phyloP scores from a whole-genome alignment of 2,329 filamentous ascomycete species.

The Verticillium alfalfae region DNA sequence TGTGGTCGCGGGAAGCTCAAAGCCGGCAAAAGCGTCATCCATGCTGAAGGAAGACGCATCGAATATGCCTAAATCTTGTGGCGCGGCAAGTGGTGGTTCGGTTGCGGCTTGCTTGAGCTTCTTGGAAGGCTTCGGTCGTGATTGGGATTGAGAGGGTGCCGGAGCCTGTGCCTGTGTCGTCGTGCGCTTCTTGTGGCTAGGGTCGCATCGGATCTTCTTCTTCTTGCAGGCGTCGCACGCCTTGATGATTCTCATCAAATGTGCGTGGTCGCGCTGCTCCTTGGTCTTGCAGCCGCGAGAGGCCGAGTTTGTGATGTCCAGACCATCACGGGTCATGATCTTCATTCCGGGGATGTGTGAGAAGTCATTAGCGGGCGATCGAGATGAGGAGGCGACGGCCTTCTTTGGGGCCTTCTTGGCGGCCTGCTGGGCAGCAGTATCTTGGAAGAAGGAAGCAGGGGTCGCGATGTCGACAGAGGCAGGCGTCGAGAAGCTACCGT shows the following conservation, averaged over 20 bases:
- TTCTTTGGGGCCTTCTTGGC: slow-evolving; percentile 17
- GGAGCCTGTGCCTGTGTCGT: slow-evolving; percentile 12
- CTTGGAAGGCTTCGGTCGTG: slow-evolving; percentile 31
- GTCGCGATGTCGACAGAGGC: slow-evolving; percentile 22
- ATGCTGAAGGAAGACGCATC: slow-evolving; percentile 8
- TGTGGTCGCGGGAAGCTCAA: slow-evolving; percentile 11
- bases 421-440: slow-evolving; percentile 19
- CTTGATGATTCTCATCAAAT: slow-evolving; percentile 62
- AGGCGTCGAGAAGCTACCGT: slow-evolving; percentile 34
- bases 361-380: slow-evolving; percentile 32
- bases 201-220: slow-evolving; percentile 61
- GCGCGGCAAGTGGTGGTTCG: background rate
- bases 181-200: slow-evolving; percentile 47
- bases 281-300: slow-evolving; percentile 61
- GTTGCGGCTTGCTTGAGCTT: slow-evolving; percentile 28
- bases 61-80: background rate
- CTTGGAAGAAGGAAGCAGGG: slow-evolving; percentile 18
- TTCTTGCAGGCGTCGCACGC: slow-evolving; percentile 57
- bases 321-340: slow-evolving; percentile 59
- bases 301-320: slow-evolving; percentile 57
- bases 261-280: slow-evolving; percentile 62
- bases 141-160: slow-evolving; percentile 20
- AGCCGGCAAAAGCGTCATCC: slow-evolving; percentile 11
- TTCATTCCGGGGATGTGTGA: slow-evolving; percentile 57
- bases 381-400: slow-evolving; percentile 12